A percentile compares a stretch with the other conserved stretches of the same genome.
phyloP scores from a whole-genome alignment of 1,284 basidiomycete genomes.

The Cryptococcus floricola region DNA sequence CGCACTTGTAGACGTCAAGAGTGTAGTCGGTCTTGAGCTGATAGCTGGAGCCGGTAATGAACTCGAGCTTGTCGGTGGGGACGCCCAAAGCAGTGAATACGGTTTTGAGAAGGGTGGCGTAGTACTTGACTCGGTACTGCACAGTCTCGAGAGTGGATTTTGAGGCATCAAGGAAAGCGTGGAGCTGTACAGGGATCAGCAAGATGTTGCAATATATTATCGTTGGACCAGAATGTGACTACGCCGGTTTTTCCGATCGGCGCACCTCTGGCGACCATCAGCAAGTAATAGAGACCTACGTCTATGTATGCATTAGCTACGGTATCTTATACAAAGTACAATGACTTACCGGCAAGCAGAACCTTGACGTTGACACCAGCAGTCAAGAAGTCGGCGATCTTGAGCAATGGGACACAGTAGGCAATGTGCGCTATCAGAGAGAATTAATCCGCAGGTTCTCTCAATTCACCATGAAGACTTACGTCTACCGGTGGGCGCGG shows the following conservation, averaged over 20 bases:
- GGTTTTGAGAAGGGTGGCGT: conserved; percentile 73
- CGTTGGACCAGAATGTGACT: neutral
- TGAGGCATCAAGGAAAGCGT: conserved; percentile 96
- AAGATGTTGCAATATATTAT: neutral
- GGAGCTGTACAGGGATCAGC: conserved; percentile 61
- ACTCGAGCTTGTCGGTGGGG: conserved; percentile 75
- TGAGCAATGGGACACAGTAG: conserved; percentile 92
- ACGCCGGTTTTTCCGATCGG: neutral
- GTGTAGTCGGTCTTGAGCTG: conserved; percentile 90
- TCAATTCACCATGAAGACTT: conserved; percentile 42
- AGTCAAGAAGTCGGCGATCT: conserved; percentile 93
- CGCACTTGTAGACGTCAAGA: conserved; percentile 78
- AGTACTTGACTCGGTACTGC: conserved; percentile 83
- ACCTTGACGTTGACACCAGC: conserved; percentile 90
- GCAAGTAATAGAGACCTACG: conserved; percentile 4
- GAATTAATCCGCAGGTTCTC: conserved; percentile 5
- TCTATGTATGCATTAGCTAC: neutral
- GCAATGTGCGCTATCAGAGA: conserved; percentile 76
- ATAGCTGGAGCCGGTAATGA: conserved; percentile 77
- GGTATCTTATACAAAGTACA: neutral
- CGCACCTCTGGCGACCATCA: neutral
- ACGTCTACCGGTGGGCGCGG: conserved; percentile 92
- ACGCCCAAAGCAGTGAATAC: conserved; percentile 87
- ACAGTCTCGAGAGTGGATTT: conserved; percentile 97
- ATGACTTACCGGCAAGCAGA: conserved; percentile 70